Evolutionary conservation across 2,329 filamentous ascomycete species (phyloP).

Genomic region (Mariannaea elegans): DNA sequence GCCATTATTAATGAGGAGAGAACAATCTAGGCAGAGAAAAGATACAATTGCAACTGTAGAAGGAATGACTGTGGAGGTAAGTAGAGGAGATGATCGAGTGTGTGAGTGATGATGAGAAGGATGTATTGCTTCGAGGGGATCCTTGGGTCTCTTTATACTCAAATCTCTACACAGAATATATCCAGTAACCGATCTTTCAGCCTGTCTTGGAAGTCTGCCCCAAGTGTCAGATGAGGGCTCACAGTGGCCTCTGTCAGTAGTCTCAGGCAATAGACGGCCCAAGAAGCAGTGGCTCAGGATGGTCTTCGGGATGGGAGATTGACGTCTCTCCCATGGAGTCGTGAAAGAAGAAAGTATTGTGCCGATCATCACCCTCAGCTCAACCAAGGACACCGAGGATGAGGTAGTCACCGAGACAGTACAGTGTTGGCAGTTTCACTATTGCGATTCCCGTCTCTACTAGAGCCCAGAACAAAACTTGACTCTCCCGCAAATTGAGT

Average conservation of each 20-base stretch:
- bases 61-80: constrained; percentile 8
- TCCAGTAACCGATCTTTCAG: not conserved
- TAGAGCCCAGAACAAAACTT: no score
- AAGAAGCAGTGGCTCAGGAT: not conserved
- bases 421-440: not conserved
- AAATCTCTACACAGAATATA: not conserved
- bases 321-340: not conserved
- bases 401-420: constrained; percentile 5
- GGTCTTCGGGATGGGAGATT: not conserved
- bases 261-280: constrained; percentile 4
- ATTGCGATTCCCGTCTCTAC: not conserved
- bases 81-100: constrained; percentile 7
- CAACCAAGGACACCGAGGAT: not conserved
- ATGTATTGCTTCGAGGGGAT: not conserved
- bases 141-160: constrained; percentile 20
- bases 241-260: no score
- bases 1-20: constrained; percentile 27
- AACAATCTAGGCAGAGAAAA: constrained; percentile 17
- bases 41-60: constrained; percentile 17
- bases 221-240: no score
- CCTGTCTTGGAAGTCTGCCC: no score
- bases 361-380: not conserved
- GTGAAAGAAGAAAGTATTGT: not conserved
- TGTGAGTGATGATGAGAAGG: constrained; percentile 21
- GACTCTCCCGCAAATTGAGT: no score